A percentile compares a stretch with the other conserved stretches of the same genome.
Evolutionary conservation across 78 protist species (phyloP).

Genomic region (Cavenderia fasciculata): DNA sequence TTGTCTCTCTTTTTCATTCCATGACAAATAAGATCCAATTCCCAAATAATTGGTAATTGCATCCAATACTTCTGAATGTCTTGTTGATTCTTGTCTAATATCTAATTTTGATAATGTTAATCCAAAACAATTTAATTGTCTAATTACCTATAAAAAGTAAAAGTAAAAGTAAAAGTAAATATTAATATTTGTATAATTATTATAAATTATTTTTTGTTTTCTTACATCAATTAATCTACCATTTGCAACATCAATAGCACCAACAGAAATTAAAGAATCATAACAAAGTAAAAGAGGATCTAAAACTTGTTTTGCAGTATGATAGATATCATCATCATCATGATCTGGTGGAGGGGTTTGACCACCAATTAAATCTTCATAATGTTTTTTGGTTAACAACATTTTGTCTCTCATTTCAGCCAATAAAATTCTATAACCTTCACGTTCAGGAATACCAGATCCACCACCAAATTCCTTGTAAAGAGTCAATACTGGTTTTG

Average conservation of each 20-base stretch:
- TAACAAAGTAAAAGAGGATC: slow-evolving; percentile 61
- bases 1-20: slow-evolving; percentile 42
- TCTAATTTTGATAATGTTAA: slow-evolving; percentile 64
- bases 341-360: slow-evolving; percentile 1
- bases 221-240: slow-evolving; percentile 84
- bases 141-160: too few species aligned
- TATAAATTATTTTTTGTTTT: too few species aligned
- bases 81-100: slow-evolving; percentile 81
- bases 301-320: slow-evolving; percentile 37
- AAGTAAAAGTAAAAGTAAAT: too few species aligned
- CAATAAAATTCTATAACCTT: slow-evolving; percentile 81
- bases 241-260: slow-evolving; percentile 72
- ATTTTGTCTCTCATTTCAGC: slow-evolving; percentile 76
- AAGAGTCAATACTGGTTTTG: slow-evolving; percentile 1
- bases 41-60: slow-evolving; percentile 78
- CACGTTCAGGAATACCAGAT: slow-evolving; percentile 73
- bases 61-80: slow-evolving; percentile 79
- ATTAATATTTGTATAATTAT: too few species aligned
- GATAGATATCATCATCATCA: slow-evolving; percentile 3
- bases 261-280: slow-evolving; percentile 69
- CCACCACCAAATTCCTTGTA: slow-evolving; percentile 81
- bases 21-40: slow-evolving; percentile 64
- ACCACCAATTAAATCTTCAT: slow-evolving; percentile 75
- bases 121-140: slow-evolving; percentile 84
- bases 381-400: slow-evolving; percentile 35